Evolutionary conservation across 805 yeast species (phyloP).

Genomic region (Hagleromyces aurorensis): DNA sequence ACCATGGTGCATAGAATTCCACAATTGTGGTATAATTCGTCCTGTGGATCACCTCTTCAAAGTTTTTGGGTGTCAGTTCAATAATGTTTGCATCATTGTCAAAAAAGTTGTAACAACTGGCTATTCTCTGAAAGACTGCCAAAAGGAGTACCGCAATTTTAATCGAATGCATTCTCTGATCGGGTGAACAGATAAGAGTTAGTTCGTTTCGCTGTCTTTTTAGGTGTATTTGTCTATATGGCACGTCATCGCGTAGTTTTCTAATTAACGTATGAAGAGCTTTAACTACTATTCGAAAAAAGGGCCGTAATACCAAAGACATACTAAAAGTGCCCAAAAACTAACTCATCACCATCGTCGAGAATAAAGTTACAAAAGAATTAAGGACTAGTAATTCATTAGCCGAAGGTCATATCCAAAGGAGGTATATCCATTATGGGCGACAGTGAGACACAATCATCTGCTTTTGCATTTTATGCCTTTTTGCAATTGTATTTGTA

Average conservation of each 20-base stretch:
- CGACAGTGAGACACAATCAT: no score
- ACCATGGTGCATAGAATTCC: slow-evolving; percentile 96
- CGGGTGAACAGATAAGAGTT: neutral
- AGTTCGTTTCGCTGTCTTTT: neutral
- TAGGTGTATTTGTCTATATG: no score
- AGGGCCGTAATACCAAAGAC: no score
- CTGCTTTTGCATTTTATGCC: slow-evolving; percentile 31
- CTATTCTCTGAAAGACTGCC: slow-evolving; percentile 4
- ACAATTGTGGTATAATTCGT: slow-evolving; percentile 77
- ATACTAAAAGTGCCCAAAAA: no score
- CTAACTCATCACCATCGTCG: no score
- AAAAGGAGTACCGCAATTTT: slow-evolving; percentile 3
- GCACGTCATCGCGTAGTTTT: no score
- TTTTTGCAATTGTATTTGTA: slow-evolving; percentile 24
- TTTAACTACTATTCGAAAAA: no score
- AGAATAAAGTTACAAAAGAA: no score
- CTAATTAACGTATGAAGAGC: no score
- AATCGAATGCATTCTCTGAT: neutral
- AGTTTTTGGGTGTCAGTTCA: slow-evolving; percentile 50
- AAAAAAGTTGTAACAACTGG: slow-evolving; percentile 25
- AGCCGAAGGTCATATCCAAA: no score
- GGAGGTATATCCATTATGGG: neutral
- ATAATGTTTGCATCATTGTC: slow-evolving; percentile 35
- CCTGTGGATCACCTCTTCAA: slow-evolving; percentile 55
- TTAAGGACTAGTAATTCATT: no score